Conservation (phyloP, 768 basidiomycete species). For the Harrya chromipes region DNA sequence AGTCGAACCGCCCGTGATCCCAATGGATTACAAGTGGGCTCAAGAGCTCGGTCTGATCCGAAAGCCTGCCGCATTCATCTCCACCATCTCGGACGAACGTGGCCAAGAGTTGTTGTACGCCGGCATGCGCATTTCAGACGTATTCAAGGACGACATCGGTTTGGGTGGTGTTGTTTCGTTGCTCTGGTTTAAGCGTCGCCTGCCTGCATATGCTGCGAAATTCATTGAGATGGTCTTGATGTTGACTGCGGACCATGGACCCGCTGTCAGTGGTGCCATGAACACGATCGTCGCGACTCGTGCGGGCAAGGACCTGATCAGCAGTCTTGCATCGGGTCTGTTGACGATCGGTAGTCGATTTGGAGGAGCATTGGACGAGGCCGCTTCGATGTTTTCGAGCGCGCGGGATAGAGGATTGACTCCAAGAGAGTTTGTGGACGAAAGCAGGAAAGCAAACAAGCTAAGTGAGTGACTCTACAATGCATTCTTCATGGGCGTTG, state of each 20-base stretch:
- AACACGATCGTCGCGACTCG: constrained; percentile 99
- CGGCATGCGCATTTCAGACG: constrained; percentile 98
- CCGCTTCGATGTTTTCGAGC: constrained; percentile 91
- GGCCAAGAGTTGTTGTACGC: constrained; percentile 98
- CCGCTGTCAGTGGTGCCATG: constrained; percentile 98
- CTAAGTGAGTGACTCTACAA: constrained; percentile 67
- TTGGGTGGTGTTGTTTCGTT: constrained; percentile 94
- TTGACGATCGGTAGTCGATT: constrained; percentile 98
- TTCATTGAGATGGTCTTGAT: constrained; percentile 99
- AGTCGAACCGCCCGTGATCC: constrained; percentile 90
- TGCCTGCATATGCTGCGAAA: constrained; percentile 93
- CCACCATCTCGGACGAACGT: constrained; percentile 98
- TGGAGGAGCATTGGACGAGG: constrained; percentile 98
- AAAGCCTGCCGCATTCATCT: constrained; percentile 98
- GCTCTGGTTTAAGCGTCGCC: constrained; percentile 96
- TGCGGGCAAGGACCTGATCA: constrained; percentile 99
- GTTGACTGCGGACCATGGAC: constrained; percentile 98
- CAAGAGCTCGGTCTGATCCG: constrained; percentile 97
- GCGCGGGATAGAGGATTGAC: constrained; percentile 90
- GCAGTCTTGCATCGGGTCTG: constrained; percentile 92
- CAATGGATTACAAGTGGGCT: constrained; percentile 99
- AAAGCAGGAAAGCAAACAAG: constrained; percentile 89
- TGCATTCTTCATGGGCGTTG: not conserved
- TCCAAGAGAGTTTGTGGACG: constrained; percentile 97
- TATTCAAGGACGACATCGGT: constrained; percentile 97